A percentile compares a stretch with the other conserved stretches of the same genome.
Conservation (phyloP, 306 rosid species). For the Cajanus cajan region DNA sequence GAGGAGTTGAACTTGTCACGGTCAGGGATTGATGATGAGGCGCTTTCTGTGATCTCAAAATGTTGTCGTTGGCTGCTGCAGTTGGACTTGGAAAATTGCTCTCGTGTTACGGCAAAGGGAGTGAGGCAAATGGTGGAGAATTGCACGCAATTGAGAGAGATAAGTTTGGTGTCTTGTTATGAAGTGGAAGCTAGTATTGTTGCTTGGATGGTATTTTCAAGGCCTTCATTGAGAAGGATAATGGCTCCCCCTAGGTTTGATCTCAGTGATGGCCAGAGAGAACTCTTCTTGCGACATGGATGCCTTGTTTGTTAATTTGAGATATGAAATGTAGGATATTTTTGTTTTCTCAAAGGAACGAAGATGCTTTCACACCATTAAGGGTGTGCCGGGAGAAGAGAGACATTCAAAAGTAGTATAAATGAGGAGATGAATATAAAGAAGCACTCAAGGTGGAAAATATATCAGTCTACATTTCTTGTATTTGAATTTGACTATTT, state of each 20-base stretch:
- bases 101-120: conserved; percentile 49
- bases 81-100: conserved; percentile 43
- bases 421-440: not conserved
- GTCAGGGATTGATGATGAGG: conserved; percentile 39
- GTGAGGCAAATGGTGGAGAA: conserved; percentile 51
- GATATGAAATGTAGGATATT: not conserved
- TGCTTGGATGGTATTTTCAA: conserved; percentile 64
- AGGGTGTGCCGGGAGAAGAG: no score
- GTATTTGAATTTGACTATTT: not conserved
- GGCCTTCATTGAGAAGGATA: conserved; percentile 56
- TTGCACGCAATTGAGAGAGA: conserved; percentile 54
- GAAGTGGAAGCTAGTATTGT: conserved; percentile 36
- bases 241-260: conserved; percentile 35
- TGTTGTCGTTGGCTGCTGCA: conserved; percentile 40
- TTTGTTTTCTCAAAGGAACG: not conserved
- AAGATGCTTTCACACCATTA: no score
- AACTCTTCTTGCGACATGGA: conserved; percentile 54
- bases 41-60: conserved; percentile 43
- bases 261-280: conserved; percentile 33
- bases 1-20: conserved; percentile 34
- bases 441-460: not conserved
- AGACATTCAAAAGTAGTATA: no score
- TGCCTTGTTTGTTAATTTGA: conserved; percentile 34
- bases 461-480: not conserved
- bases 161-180: conserved; percentile 48